Conservation (phyloP, 495 filamentous ascomycete species). For the Apodospora peruviana region DNA sequence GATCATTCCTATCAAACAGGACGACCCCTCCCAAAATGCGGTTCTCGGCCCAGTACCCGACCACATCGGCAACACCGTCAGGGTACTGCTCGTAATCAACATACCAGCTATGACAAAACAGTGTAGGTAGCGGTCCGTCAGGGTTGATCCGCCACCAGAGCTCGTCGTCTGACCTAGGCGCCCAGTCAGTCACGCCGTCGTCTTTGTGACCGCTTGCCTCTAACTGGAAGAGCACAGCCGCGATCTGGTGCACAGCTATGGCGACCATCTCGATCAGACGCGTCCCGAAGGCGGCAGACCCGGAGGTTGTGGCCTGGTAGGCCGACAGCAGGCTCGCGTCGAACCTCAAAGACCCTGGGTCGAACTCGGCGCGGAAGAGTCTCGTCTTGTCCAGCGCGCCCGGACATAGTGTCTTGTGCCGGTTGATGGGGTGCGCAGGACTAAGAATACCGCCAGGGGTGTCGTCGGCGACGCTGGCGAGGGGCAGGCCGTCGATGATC, state of each 20-base stretch:
- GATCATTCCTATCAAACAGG: background rate
- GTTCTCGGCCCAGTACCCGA: constrained; percentile 3
- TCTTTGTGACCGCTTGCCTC: background rate
- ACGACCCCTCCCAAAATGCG: constrained; percentile 1
- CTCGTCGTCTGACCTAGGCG: background rate
- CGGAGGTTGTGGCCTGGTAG: background rate
- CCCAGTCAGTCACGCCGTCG: background rate
- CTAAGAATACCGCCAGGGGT: too few relatives aligned
- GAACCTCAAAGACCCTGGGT: background rate
- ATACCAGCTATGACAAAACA: background rate
- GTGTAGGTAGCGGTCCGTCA: background rate
- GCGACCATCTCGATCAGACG: background rate
- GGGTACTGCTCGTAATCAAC: background rate
- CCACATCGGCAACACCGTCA: background rate
- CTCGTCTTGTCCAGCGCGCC: constrained; percentile 6
- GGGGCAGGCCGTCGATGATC: constrained; percentile 25
- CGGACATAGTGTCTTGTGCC: constrained; percentile 12
- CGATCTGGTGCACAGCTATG: background rate
- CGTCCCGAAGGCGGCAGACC: background rate
- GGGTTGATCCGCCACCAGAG: background rate
- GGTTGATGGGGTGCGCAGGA: constrained; percentile 1
- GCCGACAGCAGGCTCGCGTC: background rate
- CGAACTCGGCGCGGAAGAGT: constrained; percentile 7
- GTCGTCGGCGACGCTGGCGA: constrained; percentile 7
- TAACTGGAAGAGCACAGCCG: background rate